These are phyloP conservation scores for Ploettnerulaceae sp. DNA, from an alignment of 2,329 filamentous ascomycete species.

Conservation along the genomic window DNA sequence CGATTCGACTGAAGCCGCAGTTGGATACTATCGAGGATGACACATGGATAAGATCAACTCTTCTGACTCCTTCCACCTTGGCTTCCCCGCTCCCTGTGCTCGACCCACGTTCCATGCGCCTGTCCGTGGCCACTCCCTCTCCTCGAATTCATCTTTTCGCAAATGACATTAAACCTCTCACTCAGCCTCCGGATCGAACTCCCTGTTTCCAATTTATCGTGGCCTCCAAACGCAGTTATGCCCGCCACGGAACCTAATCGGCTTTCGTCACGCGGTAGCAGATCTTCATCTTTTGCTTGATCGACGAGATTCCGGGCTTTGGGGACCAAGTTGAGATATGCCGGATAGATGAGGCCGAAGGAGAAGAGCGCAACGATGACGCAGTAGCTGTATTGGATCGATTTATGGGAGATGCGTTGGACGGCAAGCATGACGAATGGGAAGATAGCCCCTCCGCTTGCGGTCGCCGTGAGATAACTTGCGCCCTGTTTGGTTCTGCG, in stretches of 20 bases:
- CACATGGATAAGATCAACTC: too few relatives aligned
- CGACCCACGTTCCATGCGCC: slow-evolving; percentile 15
- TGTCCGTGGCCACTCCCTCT: slow-evolving; percentile 9
- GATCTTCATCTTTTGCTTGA: slow-evolving; percentile 9
- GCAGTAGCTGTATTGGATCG: slow-evolving; percentile 25
- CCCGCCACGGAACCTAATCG: not conserved
- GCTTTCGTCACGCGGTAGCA: not conserved
- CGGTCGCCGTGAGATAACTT: slow-evolving; percentile 59
- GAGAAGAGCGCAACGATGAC: slow-evolving; percentile 28
- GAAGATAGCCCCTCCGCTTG: slow-evolving; percentile 27
- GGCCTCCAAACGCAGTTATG: too few relatives aligned
- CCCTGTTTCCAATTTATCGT: not conserved
- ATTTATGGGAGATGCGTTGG: slow-evolving; percentile 13
- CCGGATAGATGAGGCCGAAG: slow-evolving; percentile 24
- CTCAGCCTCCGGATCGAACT: slow-evolving; percentile 16
- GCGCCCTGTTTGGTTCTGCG: slow-evolving; percentile 75
- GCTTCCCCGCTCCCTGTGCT: slow-evolving; percentile 7
- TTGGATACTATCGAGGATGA: too few relatives aligned
- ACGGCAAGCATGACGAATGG: slow-evolving; percentile 30
- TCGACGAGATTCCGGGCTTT: slow-evolving; percentile 27
- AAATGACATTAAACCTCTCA: slow-evolving; percentile 14
- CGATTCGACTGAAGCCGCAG: too few relatives aligned
- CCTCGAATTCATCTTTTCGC: slow-evolving; percentile 16
- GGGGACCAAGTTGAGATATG: slow-evolving; percentile 27
- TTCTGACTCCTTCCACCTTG: not conserved